Evolutionary conservation across 225 moss, liverwort and hornwort genomes (phyloP).

Genomic region (Marchantia polymorpha): DNA sequence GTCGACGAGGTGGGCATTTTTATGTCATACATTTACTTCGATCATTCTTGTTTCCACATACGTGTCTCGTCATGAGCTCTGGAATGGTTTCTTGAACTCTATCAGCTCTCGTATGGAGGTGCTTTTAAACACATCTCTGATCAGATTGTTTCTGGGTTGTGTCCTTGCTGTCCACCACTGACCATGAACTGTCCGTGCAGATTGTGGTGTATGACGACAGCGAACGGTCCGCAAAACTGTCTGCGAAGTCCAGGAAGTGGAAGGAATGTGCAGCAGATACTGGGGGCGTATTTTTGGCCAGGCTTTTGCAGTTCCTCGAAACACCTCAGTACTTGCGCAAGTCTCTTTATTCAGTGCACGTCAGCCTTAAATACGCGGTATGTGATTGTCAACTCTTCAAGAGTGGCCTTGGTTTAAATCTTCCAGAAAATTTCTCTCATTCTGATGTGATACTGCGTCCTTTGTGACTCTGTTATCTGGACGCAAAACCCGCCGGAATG

Average conservation of each 20-base stretch:
- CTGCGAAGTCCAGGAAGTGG: conserved; percentile 67
- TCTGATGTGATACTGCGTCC: neutral
- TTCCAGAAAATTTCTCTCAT: neutral
- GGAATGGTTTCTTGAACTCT: neutral
- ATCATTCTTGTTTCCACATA: neutral
- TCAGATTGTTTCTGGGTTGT: neutral
- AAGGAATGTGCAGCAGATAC: conserved; percentile 71
- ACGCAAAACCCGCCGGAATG: neutral
- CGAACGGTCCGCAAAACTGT: conserved; percentile 48
- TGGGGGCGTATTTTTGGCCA: conserved; percentile 71
- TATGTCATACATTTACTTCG: neutral
- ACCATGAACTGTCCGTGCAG: conserved; percentile 36
- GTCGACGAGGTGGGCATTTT: conserved; percentile 69
- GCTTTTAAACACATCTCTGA: neutral
- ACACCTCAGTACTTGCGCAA: conserved; percentile 95
- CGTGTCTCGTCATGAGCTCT: neutral
- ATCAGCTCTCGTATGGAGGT: neutral
- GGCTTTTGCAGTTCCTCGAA: conserved; percentile 81
- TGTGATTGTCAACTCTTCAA: conserved; percentile 4
- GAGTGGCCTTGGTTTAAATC: neutral
- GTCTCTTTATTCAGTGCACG: conserved; percentile 65
- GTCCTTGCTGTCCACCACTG: neutral
- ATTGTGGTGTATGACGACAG: conserved; percentile 95
- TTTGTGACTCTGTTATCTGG: neutral
- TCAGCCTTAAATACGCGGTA: conserved; percentile 76